Evolutionary conservation across 495 filamentous ascomycete genomes (phyloP), one percentile per base, ranked within the genome.

Genomic region (Choiromyces venosus): DNA sequence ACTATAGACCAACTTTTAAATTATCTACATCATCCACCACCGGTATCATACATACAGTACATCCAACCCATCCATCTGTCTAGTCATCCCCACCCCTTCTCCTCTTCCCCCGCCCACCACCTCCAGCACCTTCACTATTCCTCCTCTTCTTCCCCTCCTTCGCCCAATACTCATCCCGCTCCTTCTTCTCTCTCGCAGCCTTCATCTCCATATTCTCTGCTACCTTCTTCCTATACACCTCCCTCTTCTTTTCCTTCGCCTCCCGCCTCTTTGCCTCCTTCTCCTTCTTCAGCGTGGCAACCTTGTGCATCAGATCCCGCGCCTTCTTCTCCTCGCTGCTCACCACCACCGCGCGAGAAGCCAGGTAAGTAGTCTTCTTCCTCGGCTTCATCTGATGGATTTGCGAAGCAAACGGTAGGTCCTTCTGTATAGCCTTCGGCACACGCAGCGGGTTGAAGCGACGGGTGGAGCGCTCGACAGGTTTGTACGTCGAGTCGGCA

Each of bases 361-460:
- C 92, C 87, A 96, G 85, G 80, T 99, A 99, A 29, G 95, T 97
- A 82, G 91, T 84, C 79, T 90, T 90, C 82, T 87, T 89, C 83
- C 91, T 92, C 52, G 89, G 86, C 82, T 90, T 90, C 87, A 91
- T 96, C 81, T 88, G 86, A 65, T 89, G 86, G 81, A 96, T 93
- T 83, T 99, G 96, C 16, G 91, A 94, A 81, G 93, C 94, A 87
- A 91, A 99, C 8, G 95, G 95, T 1, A 99, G 88, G 0, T 92
- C 89, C 16, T 92, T 89, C 25, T 92, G 92, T 33, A 99, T 86
- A 69, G 91, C 89, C 36, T 90, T 89, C 3, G 95, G 95, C 21
- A 99, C 92, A 35, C 91, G 89, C 16, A 99, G 89, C 37, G 94
- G 91, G 83, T 99, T 99, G 87, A 99, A 99, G 82, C 94, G 91